Conservation (phyloP, 768 basidiomycete species). For the Podaxis mareebaensis region DNA sequence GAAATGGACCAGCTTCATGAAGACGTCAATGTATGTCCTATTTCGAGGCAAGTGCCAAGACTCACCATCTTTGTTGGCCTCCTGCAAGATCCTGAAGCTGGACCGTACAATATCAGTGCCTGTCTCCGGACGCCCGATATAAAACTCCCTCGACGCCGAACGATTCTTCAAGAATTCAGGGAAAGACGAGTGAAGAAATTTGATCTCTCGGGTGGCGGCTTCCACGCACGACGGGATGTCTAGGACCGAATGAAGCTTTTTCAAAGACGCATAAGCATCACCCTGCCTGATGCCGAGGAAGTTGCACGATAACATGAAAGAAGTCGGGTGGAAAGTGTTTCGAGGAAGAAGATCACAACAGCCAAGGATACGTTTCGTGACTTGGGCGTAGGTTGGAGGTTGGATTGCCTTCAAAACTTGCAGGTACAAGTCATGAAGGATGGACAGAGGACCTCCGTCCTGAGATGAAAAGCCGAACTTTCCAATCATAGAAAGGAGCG, state of each 20-base stretch:
- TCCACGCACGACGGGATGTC: not conserved
- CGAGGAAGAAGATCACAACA: constrained; percentile 6
- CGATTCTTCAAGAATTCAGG: not conserved
- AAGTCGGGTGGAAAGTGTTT: constrained; percentile 1
- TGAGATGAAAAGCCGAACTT: not conserved
- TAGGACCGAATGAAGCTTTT: constrained; percentile 8
- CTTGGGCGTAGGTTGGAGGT: not conserved
- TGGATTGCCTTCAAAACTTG: not conserved
- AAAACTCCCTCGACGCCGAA: not conserved
- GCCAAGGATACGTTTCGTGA: constrained; percentile 5
- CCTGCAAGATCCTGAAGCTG: constrained; percentile 5
- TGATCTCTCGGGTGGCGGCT: constrained; percentile 1
- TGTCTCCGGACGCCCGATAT: not conserved
- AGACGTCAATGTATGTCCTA: not conserved
- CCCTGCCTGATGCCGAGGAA: constrained; percentile 1
- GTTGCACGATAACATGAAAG: constrained; percentile 10
- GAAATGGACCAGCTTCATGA: not conserved
- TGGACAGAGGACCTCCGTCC: not conserved
- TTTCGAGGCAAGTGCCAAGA: not conserved
- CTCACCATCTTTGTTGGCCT: constrained; percentile 3
- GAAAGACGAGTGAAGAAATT: constrained; percentile 10
- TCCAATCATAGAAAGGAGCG: not conserved
- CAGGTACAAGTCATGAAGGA: constrained; percentile 1
- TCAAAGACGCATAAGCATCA: constrained; percentile 1
- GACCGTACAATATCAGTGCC: constrained; percentile 6